A percentile compares a stretch with the other conserved stretches of the same genome.
These are phyloP conservation scores for Apiospora pterosperma DNA, from an alignment of 2,329 filamentous ascomycete genomes.

Conservation along the genomic window DNA sequence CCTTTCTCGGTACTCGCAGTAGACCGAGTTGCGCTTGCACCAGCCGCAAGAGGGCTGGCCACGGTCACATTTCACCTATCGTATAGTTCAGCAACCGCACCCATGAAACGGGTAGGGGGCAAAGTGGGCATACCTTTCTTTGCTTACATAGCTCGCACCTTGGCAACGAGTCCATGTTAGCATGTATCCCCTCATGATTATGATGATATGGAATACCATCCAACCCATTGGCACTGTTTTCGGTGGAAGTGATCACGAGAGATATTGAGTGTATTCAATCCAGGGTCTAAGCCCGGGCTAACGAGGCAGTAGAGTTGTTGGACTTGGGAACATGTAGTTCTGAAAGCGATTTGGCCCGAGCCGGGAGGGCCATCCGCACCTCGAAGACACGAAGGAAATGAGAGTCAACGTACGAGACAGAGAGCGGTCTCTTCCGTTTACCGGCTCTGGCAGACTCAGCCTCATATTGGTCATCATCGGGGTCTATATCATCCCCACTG, in stretches of 20 bases:
- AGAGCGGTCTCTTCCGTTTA: conserved; percentile 59
- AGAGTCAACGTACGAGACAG: conserved; percentile 52
- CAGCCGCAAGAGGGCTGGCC: conserved; percentile 69
- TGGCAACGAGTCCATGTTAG: conserved; percentile 33
- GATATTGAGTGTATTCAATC: background rate
- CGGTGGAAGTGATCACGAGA: no score
- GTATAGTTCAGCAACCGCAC: background rate
- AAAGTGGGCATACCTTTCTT: conserved; percentile 52
- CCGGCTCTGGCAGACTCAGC: conserved; percentile 38
- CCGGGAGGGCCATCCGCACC: background rate
- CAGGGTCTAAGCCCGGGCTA: background rate
- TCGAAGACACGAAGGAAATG: background rate
- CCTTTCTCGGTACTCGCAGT: conserved; percentile 66
- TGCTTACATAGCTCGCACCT: conserved; percentile 79
- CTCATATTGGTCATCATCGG: conserved; percentile 32
- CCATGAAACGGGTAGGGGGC: background rate
- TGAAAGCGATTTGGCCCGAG: no score
- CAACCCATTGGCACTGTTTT: background rate
- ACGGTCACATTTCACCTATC: conserved; percentile 70
- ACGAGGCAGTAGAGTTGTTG: background rate
- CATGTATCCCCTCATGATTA: conserved; percentile 19
- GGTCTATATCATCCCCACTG: conserved; percentile 43
- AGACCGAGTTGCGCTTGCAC: conserved; percentile 61
- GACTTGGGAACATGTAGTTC: background rate
- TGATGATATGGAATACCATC: background rate